A percentile compares a stretch with the other conserved stretches of the same genome.
phyloP scores from a whole-genome alignment of 1,284 basidiomycete genomes.

The Malassezia arunalokei region DNA sequence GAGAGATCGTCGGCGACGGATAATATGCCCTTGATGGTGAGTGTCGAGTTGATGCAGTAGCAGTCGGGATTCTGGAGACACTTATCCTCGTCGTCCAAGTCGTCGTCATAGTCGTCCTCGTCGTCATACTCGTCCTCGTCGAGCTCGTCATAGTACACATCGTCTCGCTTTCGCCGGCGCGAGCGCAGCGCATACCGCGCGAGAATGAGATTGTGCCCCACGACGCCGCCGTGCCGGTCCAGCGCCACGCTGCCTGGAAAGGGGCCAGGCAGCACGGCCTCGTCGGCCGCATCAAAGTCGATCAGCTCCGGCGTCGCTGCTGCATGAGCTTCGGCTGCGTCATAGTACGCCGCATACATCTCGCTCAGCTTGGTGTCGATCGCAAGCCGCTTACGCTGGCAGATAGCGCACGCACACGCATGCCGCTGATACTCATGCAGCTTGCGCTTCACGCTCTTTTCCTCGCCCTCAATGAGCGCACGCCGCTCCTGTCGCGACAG shows the following conservation, averaged over 20 bases:
- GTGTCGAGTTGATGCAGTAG: conserved; percentile 18
- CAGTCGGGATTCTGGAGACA: conserved; percentile 12
- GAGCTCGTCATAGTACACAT: conserved; percentile 35
- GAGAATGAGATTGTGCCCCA: conserved; percentile 56
- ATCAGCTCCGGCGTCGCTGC: neutral
- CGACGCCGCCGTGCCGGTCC: conserved; percentile 67
- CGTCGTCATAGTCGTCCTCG: conserved; percentile 47
- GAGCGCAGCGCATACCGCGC: conserved; percentile 13
- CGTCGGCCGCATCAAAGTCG: conserved; percentile 61
- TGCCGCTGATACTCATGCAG: conserved; percentile 99
- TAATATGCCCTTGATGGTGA: conserved; percentile 58
- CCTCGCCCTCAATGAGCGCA: conserved; percentile 85
- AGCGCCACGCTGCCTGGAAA: conserved; percentile 95
- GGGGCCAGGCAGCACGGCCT: conserved; percentile 78
- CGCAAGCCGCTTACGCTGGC: conserved; percentile 86
- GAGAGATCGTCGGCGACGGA: conserved; percentile 98
- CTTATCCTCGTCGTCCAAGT: conserved; percentile 54
- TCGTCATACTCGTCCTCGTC: conserved; percentile 50
- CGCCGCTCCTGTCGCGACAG: conserved; percentile 76
- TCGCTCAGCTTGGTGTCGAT: conserved; percentile 98
- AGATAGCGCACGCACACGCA: conserved; percentile 87
- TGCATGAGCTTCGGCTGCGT: conserved; percentile 96
- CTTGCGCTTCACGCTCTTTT: conserved; percentile 87
- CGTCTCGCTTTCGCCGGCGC: conserved; percentile 17
- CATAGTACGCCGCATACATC: conserved; percentile 99